Evolutionary conservation across 2,329 filamentous ascomycete genomes (phyloP), one percentile per base, ranked within the genome.

Genomic region (Helminthosporium solani): DNA sequence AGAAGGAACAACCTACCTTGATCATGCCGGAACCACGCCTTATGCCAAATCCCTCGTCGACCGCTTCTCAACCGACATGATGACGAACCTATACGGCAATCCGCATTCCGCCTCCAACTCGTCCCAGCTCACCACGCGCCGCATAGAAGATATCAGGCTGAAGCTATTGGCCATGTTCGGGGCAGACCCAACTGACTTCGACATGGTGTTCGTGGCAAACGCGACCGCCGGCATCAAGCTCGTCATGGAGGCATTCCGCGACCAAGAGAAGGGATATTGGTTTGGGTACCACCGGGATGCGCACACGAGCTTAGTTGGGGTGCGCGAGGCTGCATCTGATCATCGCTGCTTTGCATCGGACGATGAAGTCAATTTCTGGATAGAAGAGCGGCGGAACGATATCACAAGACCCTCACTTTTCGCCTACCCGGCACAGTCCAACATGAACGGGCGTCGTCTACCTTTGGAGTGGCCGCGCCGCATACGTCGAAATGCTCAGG

Each of bases 11-110:
- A 78, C 85, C 37, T 97, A 96, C 68, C 84, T 97, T 46, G 92
- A 97, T 60, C 91, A 97, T 85, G 90, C 90, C 0, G 92, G 90
- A n/a, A 88, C 89, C n/a, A 92, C 91, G 0, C 76, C 87, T 1
- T 89, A 87, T 64, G 77, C 90, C 33, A 92, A 87, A 67, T 90
- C 88, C 23, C 72, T 94, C 19, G 84, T 97, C 68, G 86, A 92
- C 54, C 77, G 74, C 19, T 96, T 95, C 70, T 83, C 88, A 7
- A 69, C 73, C n/a, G 88, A 94, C 49, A 86, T 96, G 79, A 85
- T 85, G 20, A 76, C 80, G 3, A 87, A 84, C 58, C 75, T 97
- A 0, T 90, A 91, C 57, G 92, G 91, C 30, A 97, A 97, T 53
- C 92, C 92, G 0, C 92, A 97, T 70, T 96, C 92, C 0, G 86